A percentile compares a stretch with the other conserved stretches of the same genome.
These are phyloP conservation scores for Aspergillus hiratsukae DNA, from an alignment of 2,329 filamentous ascomycete genomes.

Conservation along the genomic window DNA sequence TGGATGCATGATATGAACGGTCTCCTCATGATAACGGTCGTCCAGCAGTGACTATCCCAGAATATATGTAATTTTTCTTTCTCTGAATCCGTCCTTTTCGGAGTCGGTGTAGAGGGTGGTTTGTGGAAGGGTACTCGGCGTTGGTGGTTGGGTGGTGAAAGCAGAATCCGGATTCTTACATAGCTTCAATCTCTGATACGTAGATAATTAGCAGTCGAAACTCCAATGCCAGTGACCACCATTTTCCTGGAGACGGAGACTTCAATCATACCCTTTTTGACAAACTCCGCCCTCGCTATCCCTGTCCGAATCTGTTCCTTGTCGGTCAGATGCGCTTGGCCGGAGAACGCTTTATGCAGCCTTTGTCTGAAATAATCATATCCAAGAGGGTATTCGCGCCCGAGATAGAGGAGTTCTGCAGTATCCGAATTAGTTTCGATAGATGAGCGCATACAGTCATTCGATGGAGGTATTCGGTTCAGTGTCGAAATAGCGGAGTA, in stretches of 20 bases:
- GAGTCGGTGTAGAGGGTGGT: background rate
- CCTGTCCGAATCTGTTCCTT: constrained; percentile 70
- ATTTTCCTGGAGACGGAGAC: background rate
- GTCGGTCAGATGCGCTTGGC: constrained; percentile 65
- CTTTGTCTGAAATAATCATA: constrained; percentile 76
- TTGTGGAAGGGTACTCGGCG: background rate
- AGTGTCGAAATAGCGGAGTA: background rate
- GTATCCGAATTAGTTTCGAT: background rate
- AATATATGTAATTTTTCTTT: background rate
- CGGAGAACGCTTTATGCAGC: constrained; percentile 79
- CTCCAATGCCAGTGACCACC: background rate
- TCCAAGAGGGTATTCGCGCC: constrained; percentile 80
- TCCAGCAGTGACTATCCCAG: constrained; percentile 2
- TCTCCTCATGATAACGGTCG: background rate
- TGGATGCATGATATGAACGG: constrained; percentile 5
- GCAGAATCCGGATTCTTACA: constrained; percentile 56
- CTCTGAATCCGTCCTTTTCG: background rate
- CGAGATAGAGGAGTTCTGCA: constrained; percentile 76
- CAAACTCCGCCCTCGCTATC: constrained; percentile 75
- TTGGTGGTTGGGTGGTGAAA: no score
- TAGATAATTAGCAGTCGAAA: constrained; percentile 1
- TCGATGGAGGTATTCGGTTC: background rate
- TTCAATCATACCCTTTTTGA: constrained; percentile 69
- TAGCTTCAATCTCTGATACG: constrained; percentile 74
- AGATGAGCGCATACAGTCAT: background rate